phyloP scores from a whole-genome alignment of 108 stramenopile genomes.

The Cyclotella choctawhatcheeana region DNA sequence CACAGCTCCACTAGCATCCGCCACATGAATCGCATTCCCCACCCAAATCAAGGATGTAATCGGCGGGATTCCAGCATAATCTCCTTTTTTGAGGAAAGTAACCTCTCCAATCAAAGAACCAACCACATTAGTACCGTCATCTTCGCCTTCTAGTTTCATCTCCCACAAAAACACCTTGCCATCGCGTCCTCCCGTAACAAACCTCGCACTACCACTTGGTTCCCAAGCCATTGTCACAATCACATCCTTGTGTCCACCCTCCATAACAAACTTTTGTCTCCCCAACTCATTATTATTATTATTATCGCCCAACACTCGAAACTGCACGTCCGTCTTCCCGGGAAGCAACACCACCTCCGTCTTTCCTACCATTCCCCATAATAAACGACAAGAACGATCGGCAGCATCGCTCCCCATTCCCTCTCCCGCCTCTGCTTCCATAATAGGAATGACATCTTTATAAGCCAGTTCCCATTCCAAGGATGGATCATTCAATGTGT shows the following conservation, averaged over 20 bases:
- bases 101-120: constrained; percentile 2
- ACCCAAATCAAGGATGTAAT: constrained; percentile 35
- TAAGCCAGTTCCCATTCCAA: constrained; percentile 48
- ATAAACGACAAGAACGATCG: constrained; percentile 59
- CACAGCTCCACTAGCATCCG: constrained; percentile 55
- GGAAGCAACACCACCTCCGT: constrained; percentile 39
- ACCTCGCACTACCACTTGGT: neutral
- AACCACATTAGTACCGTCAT: neutral
- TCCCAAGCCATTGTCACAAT: constrained; percentile 63
- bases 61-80: constrained; percentile 14
- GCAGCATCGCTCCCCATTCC: constrained; percentile 57
- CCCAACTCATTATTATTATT: neutral
- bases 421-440: constrained; percentile 62
- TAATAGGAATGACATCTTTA: constrained; percentile 37
- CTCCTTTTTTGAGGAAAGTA: neutral
- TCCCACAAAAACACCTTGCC: constrained; percentile 67
- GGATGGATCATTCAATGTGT: constrained; percentile 21
- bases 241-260: constrained; percentile 60
- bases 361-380: constrained; percentile 7
- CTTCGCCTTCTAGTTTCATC: constrained; percentile 15
- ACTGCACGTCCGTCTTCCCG: constrained; percentile 54
- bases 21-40: constrained; percentile 33
- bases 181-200: constrained; percentile 72
- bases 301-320: no score
- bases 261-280: constrained; percentile 40